Percentiles rank a stretch among this genome's conserved stretches.
These are phyloP conservation scores for Aspergillus clavatus DNA, from an alignment of 2,329 filamentous ascomycete species.

Conservation along the genomic window DNA sequence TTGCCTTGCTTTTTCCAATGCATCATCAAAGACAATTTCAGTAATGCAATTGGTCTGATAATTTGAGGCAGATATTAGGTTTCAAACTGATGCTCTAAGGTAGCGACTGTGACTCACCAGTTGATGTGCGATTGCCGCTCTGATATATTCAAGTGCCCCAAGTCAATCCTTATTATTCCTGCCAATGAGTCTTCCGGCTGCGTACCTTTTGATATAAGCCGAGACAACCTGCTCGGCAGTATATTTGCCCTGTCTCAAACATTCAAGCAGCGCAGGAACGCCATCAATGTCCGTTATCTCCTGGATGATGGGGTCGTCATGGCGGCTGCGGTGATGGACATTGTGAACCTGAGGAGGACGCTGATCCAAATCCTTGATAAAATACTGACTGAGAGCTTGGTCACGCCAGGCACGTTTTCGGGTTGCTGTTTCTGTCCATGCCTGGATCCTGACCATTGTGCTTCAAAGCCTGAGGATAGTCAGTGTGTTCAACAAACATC, in stretches of 20 bases:
- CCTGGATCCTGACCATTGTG: conserved; percentile 17
- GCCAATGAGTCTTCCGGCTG: background rate
- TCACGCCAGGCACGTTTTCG: conserved; percentile 26
- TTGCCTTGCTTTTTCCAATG: conserved; percentile 26
- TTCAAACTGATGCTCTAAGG: too few species aligned
- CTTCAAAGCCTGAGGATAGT: too few species aligned
- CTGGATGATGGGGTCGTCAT: conserved; percentile 18
- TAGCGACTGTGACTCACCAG: conserved; percentile 18
- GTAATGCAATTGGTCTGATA: conserved; percentile 36
- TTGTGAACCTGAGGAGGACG: conserved; percentile 20
- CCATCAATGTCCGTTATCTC: conserved; percentile 31
- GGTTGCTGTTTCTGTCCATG: conserved; percentile 29
- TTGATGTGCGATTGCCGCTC: conserved; percentile 29
- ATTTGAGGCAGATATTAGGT: too few species aligned
- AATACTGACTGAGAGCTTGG: conserved; percentile 24
- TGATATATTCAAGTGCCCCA: conserved; percentile 3
- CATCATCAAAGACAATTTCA: conserved; percentile 33
- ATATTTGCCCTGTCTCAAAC: conserved; percentile 20
- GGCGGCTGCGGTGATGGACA: conserved; percentile 20
- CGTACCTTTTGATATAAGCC: conserved; percentile 34
- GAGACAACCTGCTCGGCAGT: conserved; percentile 25
- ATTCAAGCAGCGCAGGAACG: conserved; percentile 18
- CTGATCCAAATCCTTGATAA: conserved; percentile 22
- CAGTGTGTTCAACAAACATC: too few species aligned
- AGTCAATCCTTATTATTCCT: conserved; percentile 1